A percentile compares a stretch with the other conserved stretches of the same genome.
phyloP scores from a whole-genome alignment of 257 asterid species.

The Nicotiana sylvestris region DNA sequence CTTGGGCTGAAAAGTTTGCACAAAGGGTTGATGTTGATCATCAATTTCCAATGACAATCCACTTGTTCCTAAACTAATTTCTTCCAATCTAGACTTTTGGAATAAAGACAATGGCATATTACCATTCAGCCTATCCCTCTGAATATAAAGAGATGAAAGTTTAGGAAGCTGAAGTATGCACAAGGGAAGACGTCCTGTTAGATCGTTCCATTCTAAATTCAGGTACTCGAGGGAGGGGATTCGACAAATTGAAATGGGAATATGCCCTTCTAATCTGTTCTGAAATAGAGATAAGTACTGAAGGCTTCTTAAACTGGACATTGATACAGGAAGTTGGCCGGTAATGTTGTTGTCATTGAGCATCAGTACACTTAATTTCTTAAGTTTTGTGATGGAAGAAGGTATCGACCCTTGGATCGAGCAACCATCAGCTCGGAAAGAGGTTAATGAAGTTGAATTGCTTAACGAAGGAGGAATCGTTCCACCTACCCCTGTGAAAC shows the following conservation, averaged over 20 bases:
- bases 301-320: slow-evolving; percentile 3
- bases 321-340: slow-evolving; percentile 6
- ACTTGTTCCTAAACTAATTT: not conserved
- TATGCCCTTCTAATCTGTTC: slow-evolving; percentile 7
- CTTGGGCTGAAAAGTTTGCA: not conserved
- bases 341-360: not conserved
- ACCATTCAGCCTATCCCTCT: slow-evolving; percentile 9
- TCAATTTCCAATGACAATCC: not conserved
- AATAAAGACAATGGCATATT: slow-evolving; percentile 7
- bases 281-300: not conserved
- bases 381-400: not conserved
- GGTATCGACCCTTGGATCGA: slow-evolving; percentile 14
- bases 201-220: not conserved
- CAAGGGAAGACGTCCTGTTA: slow-evolving; percentile 9
- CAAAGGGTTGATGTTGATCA: not conserved
- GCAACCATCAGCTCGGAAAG: slow-evolving; percentile 11
- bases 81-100: not conserved
- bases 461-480: slow-evolving; percentile 4
- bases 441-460: slow-evolving; percentile 2
- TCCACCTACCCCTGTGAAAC: not conserved
- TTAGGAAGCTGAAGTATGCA: slow-evolving; percentile 12
- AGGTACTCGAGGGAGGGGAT: slow-evolving; percentile 3
- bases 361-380: slow-evolving; percentile 1
- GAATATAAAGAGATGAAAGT: slow-evolving; percentile 4
- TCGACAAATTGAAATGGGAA: slow-evolving; percentile 5